phyloP scores from a whole-genome alignment of 805 yeast species.

The Sugiyamaella boreocaroliniensis region DNA sequence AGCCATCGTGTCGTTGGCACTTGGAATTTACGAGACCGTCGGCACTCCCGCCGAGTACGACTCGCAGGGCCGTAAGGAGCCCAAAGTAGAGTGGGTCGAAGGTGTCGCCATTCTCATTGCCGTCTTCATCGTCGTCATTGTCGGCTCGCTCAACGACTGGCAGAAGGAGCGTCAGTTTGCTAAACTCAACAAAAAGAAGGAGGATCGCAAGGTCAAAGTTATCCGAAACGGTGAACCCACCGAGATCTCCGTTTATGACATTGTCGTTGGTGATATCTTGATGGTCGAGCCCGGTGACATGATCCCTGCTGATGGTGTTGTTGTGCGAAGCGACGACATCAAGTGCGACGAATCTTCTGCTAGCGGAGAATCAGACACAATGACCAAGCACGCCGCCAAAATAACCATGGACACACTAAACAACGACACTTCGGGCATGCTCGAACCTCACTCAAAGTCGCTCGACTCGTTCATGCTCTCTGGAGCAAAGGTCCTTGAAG shows the following conservation, averaged over 20 bases:
- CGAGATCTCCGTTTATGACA: slow-evolving; percentile 62
- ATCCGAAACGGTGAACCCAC: slow-evolving; percentile 63
- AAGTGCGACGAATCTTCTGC: slow-evolving; percentile 89
- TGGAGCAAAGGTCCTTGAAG: slow-evolving; percentile 82
- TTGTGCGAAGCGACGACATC: slow-evolving; percentile 60
- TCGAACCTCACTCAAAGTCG: slow-evolving; percentile 31
- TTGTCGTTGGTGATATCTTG: slow-evolving; percentile 82
- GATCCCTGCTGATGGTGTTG: slow-evolving; percentile 78
- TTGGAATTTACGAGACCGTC: slow-evolving; percentile 88
- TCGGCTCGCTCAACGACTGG: slow-evolving; percentile 93
- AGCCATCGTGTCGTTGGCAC: slow-evolving; percentile 79
- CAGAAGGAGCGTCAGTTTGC: slow-evolving; percentile 94
- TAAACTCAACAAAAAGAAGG: slow-evolving; percentile 79
- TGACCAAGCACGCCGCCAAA: slow-evolving; percentile 57
- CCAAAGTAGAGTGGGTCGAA: slow-evolving; percentile 96
- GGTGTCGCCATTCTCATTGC: slow-evolving; percentile 97
- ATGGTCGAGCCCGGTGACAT: slow-evolving; percentile 89
- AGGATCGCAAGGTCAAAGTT: slow-evolving; percentile 72
- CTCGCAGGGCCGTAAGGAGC: slow-evolving; percentile 66
- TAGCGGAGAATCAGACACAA: slow-evolving; percentile 89
- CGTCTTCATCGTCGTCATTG: slow-evolving; percentile 79
- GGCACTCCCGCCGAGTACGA: slow-evolving; percentile 76
- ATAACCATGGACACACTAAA: slow-evolving; percentile 27
- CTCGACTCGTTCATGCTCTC: slow-evolving; percentile 83
- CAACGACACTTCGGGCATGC: slow-evolving; percentile 22